Base-by-base conservation (phyloP, 2,329 filamentous ascomycete species). In the Alternaria rosae region DNA sequence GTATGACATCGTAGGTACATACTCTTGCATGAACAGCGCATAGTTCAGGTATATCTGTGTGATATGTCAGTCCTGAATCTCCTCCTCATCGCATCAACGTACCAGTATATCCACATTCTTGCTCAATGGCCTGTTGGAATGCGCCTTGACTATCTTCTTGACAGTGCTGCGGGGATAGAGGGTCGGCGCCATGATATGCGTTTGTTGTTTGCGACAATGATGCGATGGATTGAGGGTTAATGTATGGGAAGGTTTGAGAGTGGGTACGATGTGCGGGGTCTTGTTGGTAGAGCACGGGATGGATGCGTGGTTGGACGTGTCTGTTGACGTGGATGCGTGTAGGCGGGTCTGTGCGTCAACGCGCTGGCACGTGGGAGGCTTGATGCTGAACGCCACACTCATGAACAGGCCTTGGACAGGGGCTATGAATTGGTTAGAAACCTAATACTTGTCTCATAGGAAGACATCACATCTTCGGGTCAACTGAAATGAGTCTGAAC, bases 111-210 rank as follows among this genome's bases (percentile, higher is more conserved):
- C 94, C 28, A 89, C 91, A 79, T 95, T 94, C 80, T 93, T 95
- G 83, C 90, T 92, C 66, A 97, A 80, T 67, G 87, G 91, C 76
- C 90, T 89, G 66, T 92, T 91, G 9, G 92, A 91, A 79, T 97
- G 93, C 17, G 92, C 93, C 81, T 97, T 97, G 73, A 96, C 85
- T 62, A 96, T 94, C 79, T 93, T 94, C 80, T 93, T 95, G 71
- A 97, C 85, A 0, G 92, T 95, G 17, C 88, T 89, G 65, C 93
- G 89, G 11, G 93, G 93, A 74, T 97, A 97, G 13, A 92, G 84
- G 70, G 93, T 94, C 74, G 21, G 88, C 84, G 86, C 82, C 54
- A 86, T 88, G 11, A 25, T 20, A 12, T 23, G 0, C 17, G 38
- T 59, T 25, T 0, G 32, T 2, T 17, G 43, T 30, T 38, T n/a